Percentiles rank a stretch among this genome's conserved stretches.
Evolutionary conservation across 148 eudicot genomes (phyloP).

Genomic region (Rhododendron ovatum): DNA sequence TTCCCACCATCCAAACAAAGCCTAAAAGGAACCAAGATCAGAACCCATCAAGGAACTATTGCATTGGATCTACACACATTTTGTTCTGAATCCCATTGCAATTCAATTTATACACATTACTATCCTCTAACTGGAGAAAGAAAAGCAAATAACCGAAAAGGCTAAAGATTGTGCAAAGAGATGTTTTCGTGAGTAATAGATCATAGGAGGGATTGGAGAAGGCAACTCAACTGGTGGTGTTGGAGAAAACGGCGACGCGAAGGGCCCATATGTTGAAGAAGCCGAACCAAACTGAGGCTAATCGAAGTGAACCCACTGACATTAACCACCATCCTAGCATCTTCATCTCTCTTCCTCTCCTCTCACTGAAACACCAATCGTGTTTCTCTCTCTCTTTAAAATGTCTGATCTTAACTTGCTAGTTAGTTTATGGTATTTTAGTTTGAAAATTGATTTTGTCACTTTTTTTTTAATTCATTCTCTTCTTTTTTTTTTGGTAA

Average conservation of each 20-base stretch:
- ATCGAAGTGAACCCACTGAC: constrained; percentile 66
- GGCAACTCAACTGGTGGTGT: constrained; percentile 46
- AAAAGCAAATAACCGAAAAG: background rate
- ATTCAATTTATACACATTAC: background rate
- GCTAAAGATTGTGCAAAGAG: background rate
- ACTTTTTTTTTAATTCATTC: no score
- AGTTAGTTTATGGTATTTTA: no score
- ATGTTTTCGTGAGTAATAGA: background rate
- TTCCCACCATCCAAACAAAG: no score
- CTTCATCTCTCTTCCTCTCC: constrained; percentile 41
- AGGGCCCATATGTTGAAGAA: constrained; percentile 98
- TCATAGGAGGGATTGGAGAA: background rate
- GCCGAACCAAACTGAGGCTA: constrained; percentile 95
- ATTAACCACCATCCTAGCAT: constrained; percentile 80
- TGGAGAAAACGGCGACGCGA: constrained; percentile 83
- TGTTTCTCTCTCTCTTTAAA: no score
- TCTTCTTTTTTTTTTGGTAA: no score
- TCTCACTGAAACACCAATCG: background rate
- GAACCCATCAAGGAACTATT: no score
- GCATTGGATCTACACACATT: background rate
- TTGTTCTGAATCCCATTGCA: background rate
- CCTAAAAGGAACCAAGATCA: no score
- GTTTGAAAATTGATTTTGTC: no score
- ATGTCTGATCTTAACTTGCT: no score
- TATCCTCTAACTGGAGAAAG: background rate